Conservation (phyloP, 1,284 basidiomycete species). For the Sporisorium sorghi region DNA sequence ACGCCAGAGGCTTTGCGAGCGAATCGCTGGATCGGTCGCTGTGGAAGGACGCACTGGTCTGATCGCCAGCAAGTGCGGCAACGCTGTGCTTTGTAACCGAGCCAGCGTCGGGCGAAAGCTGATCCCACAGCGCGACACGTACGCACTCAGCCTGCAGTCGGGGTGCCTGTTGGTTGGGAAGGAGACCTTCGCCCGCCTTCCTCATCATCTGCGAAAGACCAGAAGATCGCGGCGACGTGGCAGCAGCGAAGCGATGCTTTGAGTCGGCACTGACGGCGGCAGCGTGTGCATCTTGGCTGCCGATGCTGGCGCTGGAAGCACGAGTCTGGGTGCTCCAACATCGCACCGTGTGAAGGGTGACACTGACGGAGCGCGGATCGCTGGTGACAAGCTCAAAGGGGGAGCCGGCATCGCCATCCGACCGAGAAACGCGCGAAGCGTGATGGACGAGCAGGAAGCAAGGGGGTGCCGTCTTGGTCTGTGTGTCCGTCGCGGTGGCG, state of each 20-base stretch:
- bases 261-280: conserved; percentile 9
- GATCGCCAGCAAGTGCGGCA: conserved; percentile 7
- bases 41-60: background rate
- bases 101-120: conserved; percentile 20
- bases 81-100: conserved; percentile 17
- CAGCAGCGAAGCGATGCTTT: conserved; percentile 14
- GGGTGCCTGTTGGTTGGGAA: conserved; percentile 18
- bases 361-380: conserved; percentile 24
- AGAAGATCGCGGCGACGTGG: conserved; percentile 30
- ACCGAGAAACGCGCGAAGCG: background rate
- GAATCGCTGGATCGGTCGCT: conserved; percentile 5
- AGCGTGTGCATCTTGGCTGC: conserved; percentile 8
- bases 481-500: background rate
- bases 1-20: conserved; percentile 6
- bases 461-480: conserved; percentile 8
- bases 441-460: conserved; percentile 20
- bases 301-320: background rate
- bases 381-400: conserved; percentile 37
- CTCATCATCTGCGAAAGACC: conserved; percentile 51
- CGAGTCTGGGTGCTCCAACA: conserved; percentile 38
- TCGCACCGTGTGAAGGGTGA: conserved; percentile 31
- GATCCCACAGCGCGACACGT: conserved; percentile 35
- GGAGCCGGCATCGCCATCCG: conserved; percentile 7
- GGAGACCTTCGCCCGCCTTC: conserved; percentile 36
- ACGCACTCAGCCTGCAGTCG: conserved; percentile 31